Evolutionary conservation across 2,329 filamentous ascomycete species (phyloP), one percentile per base, ranked within the genome.

Genomic region (Penicillium sp.): DNA sequence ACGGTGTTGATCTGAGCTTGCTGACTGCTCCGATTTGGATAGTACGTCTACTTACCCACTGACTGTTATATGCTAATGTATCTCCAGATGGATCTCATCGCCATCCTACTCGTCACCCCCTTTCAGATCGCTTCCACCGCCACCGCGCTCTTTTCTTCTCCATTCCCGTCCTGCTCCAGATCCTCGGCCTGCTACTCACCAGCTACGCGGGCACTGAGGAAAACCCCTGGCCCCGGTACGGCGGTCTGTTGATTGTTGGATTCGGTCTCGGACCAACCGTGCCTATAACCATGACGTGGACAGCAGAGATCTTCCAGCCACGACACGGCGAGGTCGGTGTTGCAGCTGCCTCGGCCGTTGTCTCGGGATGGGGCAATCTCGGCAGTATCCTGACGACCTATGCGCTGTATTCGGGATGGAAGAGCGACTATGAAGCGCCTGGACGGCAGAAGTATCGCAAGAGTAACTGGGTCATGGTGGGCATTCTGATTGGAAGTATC

Each of bases 221-320:
- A 28, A 81, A 83, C 57, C 81, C 84, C 29, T 95, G 89, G 88
- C 84, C 87, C 1, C 82, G 89, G 34, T 95, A 95, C 64, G 87
- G 86, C 39, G 89, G 89, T 3, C 79, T 95, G n/a, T 73, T 95
- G 41, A 84, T 95, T 71, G 85, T 95, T 28, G 89, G 89, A 4
- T 95, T 95, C 61, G 89, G 89, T 0, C 82, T 95, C 1, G 89
- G 89, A 1, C 89, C 89, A 3, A 95, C 89, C 0, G 89, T 95
- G 1, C 89, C 89, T 9, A 91, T 91, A 61, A 91, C 87, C 67
- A 95, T 95, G 89, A 85, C 89, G 28, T 95, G 89, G 89, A 89
- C 87, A 26, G 87, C 83, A 52, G 87, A 95, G 69, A 85, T 95
- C 62, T 95, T 95, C 74, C 89, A 95, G 70, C 79, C 80, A 26